A percentile compares a stretch with the other conserved stretches of the same genome.
Evolutionary conservation across 805 yeast genomes (phyloP).

Genomic region (Diddensiella caesifluorescens): DNA sequence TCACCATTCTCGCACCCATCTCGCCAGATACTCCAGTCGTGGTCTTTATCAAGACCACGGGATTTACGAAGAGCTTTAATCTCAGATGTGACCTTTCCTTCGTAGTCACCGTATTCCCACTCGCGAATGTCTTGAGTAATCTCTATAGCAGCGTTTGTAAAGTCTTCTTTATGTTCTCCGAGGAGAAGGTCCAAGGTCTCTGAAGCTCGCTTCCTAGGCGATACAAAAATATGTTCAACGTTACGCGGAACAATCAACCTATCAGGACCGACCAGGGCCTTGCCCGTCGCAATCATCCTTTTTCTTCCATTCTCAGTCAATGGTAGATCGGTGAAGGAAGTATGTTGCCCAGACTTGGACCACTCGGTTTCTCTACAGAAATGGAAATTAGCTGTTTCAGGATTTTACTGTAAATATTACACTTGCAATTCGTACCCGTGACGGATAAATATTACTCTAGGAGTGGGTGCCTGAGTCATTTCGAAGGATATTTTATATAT

Average conservation of each 20-base stretch:
- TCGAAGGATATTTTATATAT: too few relatives aligned
- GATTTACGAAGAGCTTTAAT: conserved; percentile 54
- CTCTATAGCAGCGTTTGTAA: conserved; percentile 23
- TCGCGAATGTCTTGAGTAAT: conserved; percentile 66
- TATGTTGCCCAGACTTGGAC: conserved; percentile 91
- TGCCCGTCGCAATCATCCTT: conserved; percentile 73
- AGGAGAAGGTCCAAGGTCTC: conserved; percentile 64
- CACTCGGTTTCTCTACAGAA: conserved; percentile 78
- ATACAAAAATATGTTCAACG: conserved; percentile 61
- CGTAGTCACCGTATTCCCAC: conserved; percentile 97
- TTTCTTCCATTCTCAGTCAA: conserved; percentile 72
- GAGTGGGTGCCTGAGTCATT: conserved; percentile 26
- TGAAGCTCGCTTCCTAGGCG: conserved; percentile 78
- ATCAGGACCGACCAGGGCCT: conserved; percentile 54
- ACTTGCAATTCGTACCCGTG: conserved; percentile 37
- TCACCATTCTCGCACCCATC: conserved; percentile 96
- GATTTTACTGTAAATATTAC: not conserved
- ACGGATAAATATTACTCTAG: conserved; percentile 36
- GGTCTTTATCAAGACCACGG: conserved; percentile 47
- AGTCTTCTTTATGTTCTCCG: conserved; percentile 36
- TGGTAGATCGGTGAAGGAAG: conserved; percentile 77
- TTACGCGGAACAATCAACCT: conserved; percentile 58
- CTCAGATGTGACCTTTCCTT: conserved; percentile 68
- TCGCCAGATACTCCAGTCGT: conserved; percentile 76
- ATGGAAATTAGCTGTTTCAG: not conserved